phyloP scores from a whole-genome alignment of 805 yeast genomes.

The Candida silvatica region DNA sequence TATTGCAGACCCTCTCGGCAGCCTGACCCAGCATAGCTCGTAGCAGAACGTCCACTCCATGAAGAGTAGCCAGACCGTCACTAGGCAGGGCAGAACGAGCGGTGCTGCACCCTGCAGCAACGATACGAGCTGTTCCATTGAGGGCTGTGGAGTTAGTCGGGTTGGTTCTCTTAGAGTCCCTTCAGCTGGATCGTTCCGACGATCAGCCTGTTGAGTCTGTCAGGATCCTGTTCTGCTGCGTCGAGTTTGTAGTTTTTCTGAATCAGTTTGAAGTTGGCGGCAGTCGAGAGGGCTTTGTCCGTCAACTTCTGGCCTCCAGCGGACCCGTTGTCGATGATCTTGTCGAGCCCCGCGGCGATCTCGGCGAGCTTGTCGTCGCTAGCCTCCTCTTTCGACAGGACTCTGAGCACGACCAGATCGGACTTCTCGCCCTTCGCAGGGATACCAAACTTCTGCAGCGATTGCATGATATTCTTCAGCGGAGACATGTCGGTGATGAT shows the following conservation, averaged over 20 bases:
- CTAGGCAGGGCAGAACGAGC: constrained; percentile 8
- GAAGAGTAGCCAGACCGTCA: constrained; percentile 16
- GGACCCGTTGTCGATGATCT: constrained; percentile 16
- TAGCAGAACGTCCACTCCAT: constrained; percentile 22
- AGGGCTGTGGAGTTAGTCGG: background rate
- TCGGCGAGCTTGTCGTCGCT: constrained; percentile 3
- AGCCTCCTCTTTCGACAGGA: constrained; percentile 16
- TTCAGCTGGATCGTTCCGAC: constrained; percentile 22
- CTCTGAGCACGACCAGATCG: constrained; percentile 40
- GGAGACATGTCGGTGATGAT: constrained; percentile 63
- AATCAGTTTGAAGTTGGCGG: constrained; percentile 23
- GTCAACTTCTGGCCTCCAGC: constrained; percentile 27
- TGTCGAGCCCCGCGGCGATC: constrained; percentile 4
- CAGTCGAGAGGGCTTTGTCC: constrained; percentile 23
- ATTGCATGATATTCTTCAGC: constrained; percentile 62
- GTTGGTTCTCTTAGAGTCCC: constrained; percentile 10
- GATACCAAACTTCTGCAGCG: constrained; percentile 63
- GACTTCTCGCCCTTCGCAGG: constrained; percentile 33
- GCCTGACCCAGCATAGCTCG: constrained; percentile 16
- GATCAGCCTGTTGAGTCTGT: constrained; percentile 16
- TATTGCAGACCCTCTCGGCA: constrained; percentile 18
- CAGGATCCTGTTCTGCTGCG: constrained; percentile 6
- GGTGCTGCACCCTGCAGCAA: background rate
- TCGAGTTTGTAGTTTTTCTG: constrained; percentile 20
- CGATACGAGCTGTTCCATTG: background rate